phyloP scores from a whole-genome alignment of 805 yeast genomes.

The Debaryomyces maramus region DNA sequence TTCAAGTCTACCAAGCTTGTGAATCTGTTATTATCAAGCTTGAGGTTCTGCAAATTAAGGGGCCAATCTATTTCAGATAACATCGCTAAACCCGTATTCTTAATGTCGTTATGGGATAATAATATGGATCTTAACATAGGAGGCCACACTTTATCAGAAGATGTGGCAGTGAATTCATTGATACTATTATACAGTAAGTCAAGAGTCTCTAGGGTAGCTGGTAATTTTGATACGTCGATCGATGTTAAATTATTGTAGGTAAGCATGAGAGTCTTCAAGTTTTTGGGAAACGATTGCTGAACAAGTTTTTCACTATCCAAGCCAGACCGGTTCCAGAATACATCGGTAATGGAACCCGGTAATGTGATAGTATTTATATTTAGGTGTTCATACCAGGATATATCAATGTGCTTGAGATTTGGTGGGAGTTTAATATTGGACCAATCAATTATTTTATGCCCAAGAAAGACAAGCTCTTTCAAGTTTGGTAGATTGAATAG shows the following conservation, averaged over 20 bases:
- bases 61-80: slow-evolving; percentile 27
- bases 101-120: slow-evolving; percentile 21
- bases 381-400: slow-evolving; percentile 34
- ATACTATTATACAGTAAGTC: slow-evolving; percentile 29
- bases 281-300: slow-evolving; percentile 17
- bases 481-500: slow-evolving; percentile 15
- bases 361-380: slow-evolving; percentile 23
- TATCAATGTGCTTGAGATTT: slow-evolving; percentile 26
- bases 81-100: slow-evolving; percentile 15
- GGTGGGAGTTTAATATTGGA: slow-evolving; percentile 24
- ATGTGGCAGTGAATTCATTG: slow-evolving; percentile 9
- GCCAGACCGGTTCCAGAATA: slow-evolving; percentile 34
- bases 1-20: slow-evolving; percentile 17
- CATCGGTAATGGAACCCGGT: slow-evolving; percentile 22
- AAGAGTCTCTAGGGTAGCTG: slow-evolving; percentile 27
- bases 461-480: slow-evolving; percentile 31
- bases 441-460: slow-evolving; percentile 34
- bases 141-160: slow-evolving; percentile 16
- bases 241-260: slow-evolving; percentile 26
- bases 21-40: slow-evolving; percentile 24
- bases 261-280: slow-evolving; percentile 32
- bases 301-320: slow-evolving; percentile 13
- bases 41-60: slow-evolving; percentile 16
- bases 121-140: slow-evolving; percentile 22
- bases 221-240: slow-evolving; percentile 25